These are phyloP conservation scores for Isatis tinctoria DNA, from an alignment of 345 rosid species.

Conservation along the genomic window DNA sequence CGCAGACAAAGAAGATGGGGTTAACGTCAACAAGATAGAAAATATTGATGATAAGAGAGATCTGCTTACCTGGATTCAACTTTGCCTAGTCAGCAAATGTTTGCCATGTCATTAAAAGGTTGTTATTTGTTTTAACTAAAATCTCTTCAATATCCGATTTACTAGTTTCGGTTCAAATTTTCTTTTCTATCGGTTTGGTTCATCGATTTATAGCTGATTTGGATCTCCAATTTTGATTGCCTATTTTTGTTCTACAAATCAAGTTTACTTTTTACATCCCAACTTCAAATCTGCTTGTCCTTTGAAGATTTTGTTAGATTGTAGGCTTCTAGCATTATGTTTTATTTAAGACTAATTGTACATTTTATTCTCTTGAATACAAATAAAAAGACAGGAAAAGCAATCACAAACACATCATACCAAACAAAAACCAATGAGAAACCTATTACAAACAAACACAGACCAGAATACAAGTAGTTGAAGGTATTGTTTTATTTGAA, in stretches of 20 bases:
- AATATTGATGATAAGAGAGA: slow-evolving; percentile 34
- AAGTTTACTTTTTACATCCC: neutral
- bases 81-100: slow-evolving; percentile 10
- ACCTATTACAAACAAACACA: slow-evolving; percentile 7
- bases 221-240: too few relatives aligned
- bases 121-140: neutral
- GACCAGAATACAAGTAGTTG: neutral
- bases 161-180: neutral
- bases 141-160: neutral
- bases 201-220: too few relatives aligned
- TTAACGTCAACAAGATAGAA: slow-evolving; percentile 11
- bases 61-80: slow-evolving; percentile 26
- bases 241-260: too few relatives aligned
- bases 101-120: slow-evolving; percentile 1
- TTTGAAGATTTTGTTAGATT: neutral
- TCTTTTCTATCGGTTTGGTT: neutral
- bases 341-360: neutral
- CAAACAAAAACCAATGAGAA: neutral
- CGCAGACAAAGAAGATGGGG: slow-evolving; percentile 22
- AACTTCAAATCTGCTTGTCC: neutral
- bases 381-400: neutral
- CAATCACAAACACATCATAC: slow-evolving; percentile 15
- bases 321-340: neutral
- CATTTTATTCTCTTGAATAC: neutral
- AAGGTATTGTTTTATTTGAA: slow-evolving; percentile 22